Conservation (phyloP, 768 basidiomycete species). For the Podaxis sp. region DNA sequence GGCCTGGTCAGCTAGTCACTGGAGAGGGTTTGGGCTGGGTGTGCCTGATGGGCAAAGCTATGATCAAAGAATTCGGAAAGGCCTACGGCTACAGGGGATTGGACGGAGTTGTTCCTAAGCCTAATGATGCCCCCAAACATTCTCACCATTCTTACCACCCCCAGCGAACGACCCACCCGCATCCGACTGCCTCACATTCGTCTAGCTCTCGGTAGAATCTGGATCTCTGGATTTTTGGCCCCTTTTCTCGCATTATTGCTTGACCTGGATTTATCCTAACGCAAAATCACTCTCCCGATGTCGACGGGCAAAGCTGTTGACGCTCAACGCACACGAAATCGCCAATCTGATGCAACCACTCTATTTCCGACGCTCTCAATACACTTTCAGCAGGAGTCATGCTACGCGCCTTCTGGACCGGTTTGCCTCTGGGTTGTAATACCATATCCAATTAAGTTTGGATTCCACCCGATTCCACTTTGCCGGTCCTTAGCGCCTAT, state of each 20-base stretch:
- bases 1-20: slow-evolving; percentile 72
- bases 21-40: slow-evolving; percentile 85
- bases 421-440: slow-evolving; percentile 1
- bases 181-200: slow-evolving; percentile 11
- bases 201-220: slow-evolving; percentile 9
- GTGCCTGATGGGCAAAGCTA: slow-evolving; percentile 83
- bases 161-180: slow-evolving; percentile 7
- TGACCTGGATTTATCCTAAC: not conserved
- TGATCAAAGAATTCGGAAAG: slow-evolving; percentile 81
- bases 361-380: slow-evolving; percentile 1
- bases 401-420: slow-evolving; percentile 12
- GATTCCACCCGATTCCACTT: slow-evolving; percentile 2
- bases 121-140: slow-evolving; percentile 17
- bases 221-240: not conserved
- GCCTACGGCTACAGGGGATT: slow-evolving; percentile 72
- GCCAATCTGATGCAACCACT: slow-evolving; percentile 9
- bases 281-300: slow-evolving; percentile 7
- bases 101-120: slow-evolving; percentile 66
- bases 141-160: slow-evolving; percentile 1
- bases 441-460: slow-evolving; percentile 13
- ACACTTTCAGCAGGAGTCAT: slow-evolving; percentile 7
- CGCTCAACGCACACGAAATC: not conserved
- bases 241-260: not conserved
- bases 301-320: slow-evolving; percentile 9
- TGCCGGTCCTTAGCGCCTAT: not conserved